These are phyloP conservation scores for Brassica balearica DNA, from an alignment of 441 rosid species.

Conservation along the genomic window DNA sequence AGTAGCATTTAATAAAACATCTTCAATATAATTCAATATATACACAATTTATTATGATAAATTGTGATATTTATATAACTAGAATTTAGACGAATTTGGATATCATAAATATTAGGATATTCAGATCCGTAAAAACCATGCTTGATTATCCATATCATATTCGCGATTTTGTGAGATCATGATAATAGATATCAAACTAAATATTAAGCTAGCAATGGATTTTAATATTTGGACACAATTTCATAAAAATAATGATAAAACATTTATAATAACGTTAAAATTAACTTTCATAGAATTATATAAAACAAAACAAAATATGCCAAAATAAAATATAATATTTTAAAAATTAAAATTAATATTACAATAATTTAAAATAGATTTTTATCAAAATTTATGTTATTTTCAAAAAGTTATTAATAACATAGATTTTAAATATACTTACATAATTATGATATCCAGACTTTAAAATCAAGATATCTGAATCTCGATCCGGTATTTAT, in stretches of 20 bases:
- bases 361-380: not conserved
- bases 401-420: too few species aligned
- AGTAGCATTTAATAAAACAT: not conserved
- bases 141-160: too few species aligned
- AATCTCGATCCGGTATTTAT: too few species aligned
- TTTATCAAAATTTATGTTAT: not conserved
- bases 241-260: too few species aligned
- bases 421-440: not conserved
- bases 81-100: too few species aligned
- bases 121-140: too few species aligned
- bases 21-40: not conserved
- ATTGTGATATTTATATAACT: not conserved
- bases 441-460: too few species aligned
- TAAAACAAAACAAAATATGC: not conserved
- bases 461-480: too few species aligned
- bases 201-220: not conserved
- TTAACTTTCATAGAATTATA: not conserved
- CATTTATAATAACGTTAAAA: too few species aligned
- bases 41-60: not conserved
- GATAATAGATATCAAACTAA: not conserved
- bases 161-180: not conserved
- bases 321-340: not conserved
- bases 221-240: not conserved
- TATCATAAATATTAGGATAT: too few species aligned
- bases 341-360: not conserved